These are phyloP conservation scores for Angophora floribunda DNA, from an alignment of 345 rosid species.

Conservation along the genomic window DNA sequence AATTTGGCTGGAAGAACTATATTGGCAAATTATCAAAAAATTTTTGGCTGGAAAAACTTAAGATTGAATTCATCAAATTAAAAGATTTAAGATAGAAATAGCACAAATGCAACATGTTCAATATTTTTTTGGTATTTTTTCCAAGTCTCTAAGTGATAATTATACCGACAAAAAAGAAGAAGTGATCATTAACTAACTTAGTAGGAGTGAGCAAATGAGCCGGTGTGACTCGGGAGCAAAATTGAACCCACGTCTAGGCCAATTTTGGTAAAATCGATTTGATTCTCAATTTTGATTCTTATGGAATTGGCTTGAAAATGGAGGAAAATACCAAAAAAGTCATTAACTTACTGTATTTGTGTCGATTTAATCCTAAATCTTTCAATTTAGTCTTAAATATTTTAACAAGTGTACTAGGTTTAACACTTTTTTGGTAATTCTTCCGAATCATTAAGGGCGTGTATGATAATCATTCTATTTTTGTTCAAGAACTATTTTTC, in stretches of 20 bases:
- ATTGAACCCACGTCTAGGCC: background rate
- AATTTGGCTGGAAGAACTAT: background rate
- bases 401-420: background rate
- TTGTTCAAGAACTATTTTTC: too few relatives aligned
- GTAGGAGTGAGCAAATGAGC: background rate
- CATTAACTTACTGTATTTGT: too few relatives aligned
- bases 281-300: background rate
- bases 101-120: background rate
- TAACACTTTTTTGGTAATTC: too few relatives aligned
- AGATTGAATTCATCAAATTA: too few relatives aligned
- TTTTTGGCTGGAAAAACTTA: background rate
- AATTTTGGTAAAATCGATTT: too few relatives aligned
- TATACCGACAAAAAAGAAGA: too few relatives aligned
- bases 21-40: too few relatives aligned
- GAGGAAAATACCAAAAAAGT: background rate
- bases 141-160: fast-evolving
- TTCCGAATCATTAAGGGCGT: too few relatives aligned
- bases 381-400: background rate
- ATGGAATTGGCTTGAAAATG: background rate
- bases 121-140: background rate
- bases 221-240: background rate
- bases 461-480: too few relatives aligned
- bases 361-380: fast-evolving
- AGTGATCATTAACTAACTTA: background rate
- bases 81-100: too few relatives aligned